Evolutionary conservation across 1,284 basidiomycete species (phyloP), one percentile per base, ranked within the genome.

Genomic region (Coniferiporia sulphurascens): DNA sequence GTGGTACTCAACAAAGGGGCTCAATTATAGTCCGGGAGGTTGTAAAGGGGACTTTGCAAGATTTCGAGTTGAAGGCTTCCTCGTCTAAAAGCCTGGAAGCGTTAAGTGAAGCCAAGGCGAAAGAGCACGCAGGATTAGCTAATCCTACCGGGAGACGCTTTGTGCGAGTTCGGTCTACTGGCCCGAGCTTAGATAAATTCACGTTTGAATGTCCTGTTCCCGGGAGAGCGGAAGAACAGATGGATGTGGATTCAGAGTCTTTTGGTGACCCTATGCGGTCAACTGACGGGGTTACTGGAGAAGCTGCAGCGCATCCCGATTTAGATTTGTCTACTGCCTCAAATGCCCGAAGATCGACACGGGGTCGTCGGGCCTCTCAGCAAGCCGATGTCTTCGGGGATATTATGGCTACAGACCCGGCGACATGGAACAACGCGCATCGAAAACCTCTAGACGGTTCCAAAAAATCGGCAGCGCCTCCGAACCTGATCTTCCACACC

Each of bases 341-440:
- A 5, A 48, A 56, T 21, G 34, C 60, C 19, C 50, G 60, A 41
- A 62, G 56, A 41, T 62, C 80, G 3, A 78, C 81, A 22, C 81
- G 86, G 36, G 66, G 73, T 32, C 78, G 84, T 34, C 83, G 81
- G 63, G 65, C 73, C 49, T 67, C 74, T 59, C 75, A 77, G 36
- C 60, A 75, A 15, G 62, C 70, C 34, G 77, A 79, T 58, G 69
- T 79, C 7, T 79, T 78, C 58, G 73, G 70, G 48, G 49, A 66
- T 2, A 66, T 65, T 35, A 61, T 67, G 15, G 63, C 73, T 27
- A 12, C 50, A 32, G 27, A 4, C n/a, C 10, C 38, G 22, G 12
- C 55, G 17, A 27, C 36, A 45, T 51, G 10, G 53, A 52, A 32
- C 17, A 27, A 21, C 19, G 21, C 57, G 21, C 60, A 56, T 27